phyloP scores from a whole-genome alignment of 202 grass and related monocot species.

The Panicum virgatum region DNA sequence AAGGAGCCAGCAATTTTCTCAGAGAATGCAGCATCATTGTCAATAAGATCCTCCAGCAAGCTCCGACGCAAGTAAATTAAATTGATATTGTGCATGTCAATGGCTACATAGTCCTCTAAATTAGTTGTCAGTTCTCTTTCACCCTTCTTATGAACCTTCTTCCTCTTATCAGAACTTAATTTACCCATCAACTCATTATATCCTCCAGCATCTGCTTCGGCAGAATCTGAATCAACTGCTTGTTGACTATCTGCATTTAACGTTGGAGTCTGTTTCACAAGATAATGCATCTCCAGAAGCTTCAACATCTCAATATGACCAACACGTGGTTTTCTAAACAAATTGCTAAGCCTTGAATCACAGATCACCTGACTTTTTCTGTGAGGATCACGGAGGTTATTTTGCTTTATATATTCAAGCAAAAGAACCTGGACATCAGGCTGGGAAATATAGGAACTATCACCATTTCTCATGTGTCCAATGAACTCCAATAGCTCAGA shows the following conservation, averaged over 20 bases:
- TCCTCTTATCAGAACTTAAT: slow-evolving; percentile 56
- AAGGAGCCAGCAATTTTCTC: slow-evolving; percentile 88
- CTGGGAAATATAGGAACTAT: slow-evolving; percentile 66
- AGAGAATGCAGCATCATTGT: slow-evolving; percentile 63
- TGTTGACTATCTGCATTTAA: slow-evolving; percentile 50
- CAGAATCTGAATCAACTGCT: slow-evolving; percentile 51
- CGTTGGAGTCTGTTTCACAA: slow-evolving; percentile 62
- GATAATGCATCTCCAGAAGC: slow-evolving; percentile 87
- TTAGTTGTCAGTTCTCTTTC: slow-evolving; percentile 59
- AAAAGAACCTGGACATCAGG: slow-evolving; percentile 86
- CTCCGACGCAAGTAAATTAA: slow-evolving; percentile 89
- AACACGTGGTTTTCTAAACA: slow-evolving; percentile 76
- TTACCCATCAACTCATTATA: slow-evolving; percentile 46
- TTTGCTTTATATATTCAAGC: slow-evolving; percentile 93
- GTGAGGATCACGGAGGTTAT: slow-evolving; percentile 80
- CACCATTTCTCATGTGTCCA: slow-evolving; percentile 82
- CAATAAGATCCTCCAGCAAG: slow-evolving; percentile 83
- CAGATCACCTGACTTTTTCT: slow-evolving; percentile 93
- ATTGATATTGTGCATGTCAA: slow-evolving; percentile 96
- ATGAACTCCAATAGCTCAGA: slow-evolving; percentile 82
- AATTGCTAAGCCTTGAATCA: slow-evolving; percentile 68
- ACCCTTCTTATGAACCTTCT: slow-evolving; percentile 63
- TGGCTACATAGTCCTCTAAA: slow-evolving; percentile 83
- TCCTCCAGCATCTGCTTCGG: slow-evolving; percentile 61
- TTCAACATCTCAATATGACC: slow-evolving; percentile 89